Conservation (phyloP, 1,284 basidiomycete genomes). For the Malassezia sp. region DNA sequence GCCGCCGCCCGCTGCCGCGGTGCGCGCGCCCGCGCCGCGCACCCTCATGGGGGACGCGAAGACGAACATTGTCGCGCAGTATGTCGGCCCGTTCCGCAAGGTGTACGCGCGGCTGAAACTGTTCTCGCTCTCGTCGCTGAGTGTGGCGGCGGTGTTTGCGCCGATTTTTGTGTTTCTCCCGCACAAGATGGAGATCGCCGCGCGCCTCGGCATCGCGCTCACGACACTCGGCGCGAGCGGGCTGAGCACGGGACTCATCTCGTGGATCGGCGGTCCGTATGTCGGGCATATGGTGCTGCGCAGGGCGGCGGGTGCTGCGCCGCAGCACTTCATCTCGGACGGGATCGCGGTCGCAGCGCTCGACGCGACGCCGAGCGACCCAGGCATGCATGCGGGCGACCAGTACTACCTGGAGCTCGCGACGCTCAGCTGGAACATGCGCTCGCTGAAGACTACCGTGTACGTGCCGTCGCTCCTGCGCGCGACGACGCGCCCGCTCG, state of each 20-base stretch:
- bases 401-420: slow-evolving; percentile 54
- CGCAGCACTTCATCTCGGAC: slow-evolving; percentile 13
- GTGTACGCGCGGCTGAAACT: slow-evolving; percentile 68
- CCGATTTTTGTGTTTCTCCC: slow-evolving; percentile 72
- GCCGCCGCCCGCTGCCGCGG: neutral
- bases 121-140: slow-evolving; percentile 68
- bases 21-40: neutral
- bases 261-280: slow-evolving; percentile 58
- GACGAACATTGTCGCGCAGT: slow-evolving; percentile 23
- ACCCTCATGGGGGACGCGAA: neutral
- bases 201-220: slow-evolving; percentile 58
- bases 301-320: slow-evolving; percentile 1
- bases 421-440: slow-evolving; percentile 58
- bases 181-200: slow-evolving; percentile 60
- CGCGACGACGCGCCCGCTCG: slow-evolving; percentile 61
- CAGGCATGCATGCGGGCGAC: slow-evolving; percentile 9
- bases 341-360: slow-evolving; percentile 2
- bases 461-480: slow-evolving; percentile 64
- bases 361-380: slow-evolving; percentile 15
- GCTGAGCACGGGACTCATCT: slow-evolving; percentile 62
- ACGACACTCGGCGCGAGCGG: slow-evolving; percentile 62
- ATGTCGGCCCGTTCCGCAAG: slow-evolving; percentile 57
- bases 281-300: slow-evolving; percentile 49
- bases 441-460: slow-evolving; percentile 57
- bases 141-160: slow-evolving; percentile 59